Base-by-base conservation (phyloP, 345 rosid species). In the Aquilaria malaccensis region DNA sequence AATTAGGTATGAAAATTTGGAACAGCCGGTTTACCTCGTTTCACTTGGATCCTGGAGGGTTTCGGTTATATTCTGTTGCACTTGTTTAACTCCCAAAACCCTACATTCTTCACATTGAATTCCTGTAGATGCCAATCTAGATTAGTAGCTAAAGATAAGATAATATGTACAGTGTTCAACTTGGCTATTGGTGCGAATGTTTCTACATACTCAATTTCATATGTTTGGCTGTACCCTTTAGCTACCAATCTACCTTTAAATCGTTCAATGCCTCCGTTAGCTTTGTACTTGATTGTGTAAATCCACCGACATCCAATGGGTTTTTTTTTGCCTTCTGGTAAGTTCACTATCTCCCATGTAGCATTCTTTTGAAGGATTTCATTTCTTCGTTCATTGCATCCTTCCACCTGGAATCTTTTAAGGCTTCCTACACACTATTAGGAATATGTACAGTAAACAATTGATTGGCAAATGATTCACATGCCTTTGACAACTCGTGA, bases 381-480 rank as follows among this genome's bases (percentile, higher is more conserved):
- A 37, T 37, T 37, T 32, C 10, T n/a, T 29, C 49, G 14, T 52
- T 33, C 46, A 56, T 7, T 1, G 11, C 49, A 1, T 13, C 13
- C 11, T 6, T 57, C 48, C 2, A 57, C 22, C 45, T 57, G 14
- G 29, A 6, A 57, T 41, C 60, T 6, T 13, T 7, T 22, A 57
- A 57, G 1, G 12, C 30, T 6, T 41, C 13, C 2, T 41, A 7
- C 47, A 41, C 10, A 57, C 10, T 57, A 14, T 47, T 41, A 13
- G 31, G 60, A 57, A 57, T 37, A 57, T 31, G 15, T 22, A 45
- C 6, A 15, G 0, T 5, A 3, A 49, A 45, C 41, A 59, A 15
- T 59, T 59, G 52, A 54, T 63, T 30, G 33, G 37, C 13, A 56
- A 11, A 31, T 15, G 52, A 7, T 57, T 53, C 64, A 69, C 46